Evolutionary conservation across 2,329 filamentous ascomycete species (phyloP).

Genomic region (Ophiostoma quercus): DNA sequence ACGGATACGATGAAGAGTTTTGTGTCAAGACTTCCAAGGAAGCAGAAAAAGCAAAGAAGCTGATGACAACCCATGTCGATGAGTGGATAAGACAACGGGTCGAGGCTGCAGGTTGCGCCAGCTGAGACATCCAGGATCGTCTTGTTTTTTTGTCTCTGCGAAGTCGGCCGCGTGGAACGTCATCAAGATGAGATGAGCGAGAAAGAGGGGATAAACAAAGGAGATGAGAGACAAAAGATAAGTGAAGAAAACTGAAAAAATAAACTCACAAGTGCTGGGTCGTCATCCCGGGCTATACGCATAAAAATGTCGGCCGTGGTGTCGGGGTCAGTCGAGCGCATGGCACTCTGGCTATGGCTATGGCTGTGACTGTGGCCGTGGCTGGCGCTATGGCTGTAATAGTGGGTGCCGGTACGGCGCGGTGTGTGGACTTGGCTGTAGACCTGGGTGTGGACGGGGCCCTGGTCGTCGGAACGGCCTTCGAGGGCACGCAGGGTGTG

Average conservation of each 20-base stretch:
- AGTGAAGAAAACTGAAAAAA: slow-evolving; percentile 12
- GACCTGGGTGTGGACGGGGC: slow-evolving; percentile 38
- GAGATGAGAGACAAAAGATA: background rate
- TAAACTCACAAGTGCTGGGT: background rate
- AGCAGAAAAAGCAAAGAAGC: background rate
- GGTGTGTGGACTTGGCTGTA: slow-evolving; percentile 34
- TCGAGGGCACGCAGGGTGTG: slow-evolving; percentile 49
- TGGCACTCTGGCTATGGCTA: slow-evolving; percentile 30
- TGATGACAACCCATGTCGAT: slow-evolving; percentile 6
- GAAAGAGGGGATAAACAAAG: slow-evolving; percentile 11
- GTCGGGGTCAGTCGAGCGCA: slow-evolving; percentile 41
- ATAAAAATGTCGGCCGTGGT: slow-evolving; percentile 57
- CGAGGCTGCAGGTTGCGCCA: slow-evolving; percentile 13
- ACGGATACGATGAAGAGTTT: background rate
- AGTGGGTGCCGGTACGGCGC: background rate
- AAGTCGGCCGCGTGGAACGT: slow-evolving; percentile 5
- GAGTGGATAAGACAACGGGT: background rate
- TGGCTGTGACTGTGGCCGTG: slow-evolving; percentile 33
- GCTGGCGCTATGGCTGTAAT: slow-evolving; percentile 34
- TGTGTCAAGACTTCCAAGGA: background rate
- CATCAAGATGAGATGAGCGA: slow-evolving; percentile 2
- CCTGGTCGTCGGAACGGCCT: slow-evolving; percentile 38
- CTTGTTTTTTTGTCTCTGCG: background rate
- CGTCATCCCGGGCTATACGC: slow-evolving; percentile 52
- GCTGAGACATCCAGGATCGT: background rate